Conservation (phyloP, 1,139 yeast genomes). For the Saccharomyces hybrid region DNA sequence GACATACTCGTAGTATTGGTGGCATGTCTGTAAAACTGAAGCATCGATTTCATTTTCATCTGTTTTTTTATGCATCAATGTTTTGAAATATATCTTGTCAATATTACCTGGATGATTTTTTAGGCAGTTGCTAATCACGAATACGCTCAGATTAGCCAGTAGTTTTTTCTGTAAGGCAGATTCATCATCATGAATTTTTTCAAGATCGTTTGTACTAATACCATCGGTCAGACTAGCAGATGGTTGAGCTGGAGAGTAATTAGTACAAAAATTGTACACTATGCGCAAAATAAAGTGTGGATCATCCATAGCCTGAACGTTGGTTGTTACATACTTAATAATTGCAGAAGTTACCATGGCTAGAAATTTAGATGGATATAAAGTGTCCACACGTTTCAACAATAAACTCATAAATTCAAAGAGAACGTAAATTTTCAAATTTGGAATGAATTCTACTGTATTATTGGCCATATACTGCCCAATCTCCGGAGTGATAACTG, state of each 20-base stretch:
- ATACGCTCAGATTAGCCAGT: slow-evolving; percentile 37
- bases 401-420: slow-evolving; percentile 53
- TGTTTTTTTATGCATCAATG: background rate
- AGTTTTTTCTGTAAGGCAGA: slow-evolving; percentile 38
- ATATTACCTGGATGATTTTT: slow-evolving; percentile 13
- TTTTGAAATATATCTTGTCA: slow-evolving; percentile 1
- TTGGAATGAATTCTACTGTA: slow-evolving; percentile 13
- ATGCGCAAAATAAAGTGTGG: slow-evolving; percentile 49
- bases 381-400: slow-evolving; percentile 42
- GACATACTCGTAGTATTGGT: background rate
- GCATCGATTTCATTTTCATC: slow-evolving; percentile 8
- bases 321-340: slow-evolving; percentile 41
- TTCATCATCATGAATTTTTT: slow-evolving; percentile 39
- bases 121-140: slow-evolving; percentile 38
- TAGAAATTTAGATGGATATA: slow-evolving; percentile 70
- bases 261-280: slow-evolving; percentile 56
- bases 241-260: slow-evolving; percentile 34
- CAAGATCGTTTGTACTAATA: slow-evolving; percentile 7
- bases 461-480: slow-evolving; percentile 5
- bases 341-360: slow-evolving; percentile 55
- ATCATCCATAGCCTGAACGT: slow-evolving; percentile 31
- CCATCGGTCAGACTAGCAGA: background rate
- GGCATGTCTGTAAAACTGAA: background rate
- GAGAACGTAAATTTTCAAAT: slow-evolving; percentile 51
- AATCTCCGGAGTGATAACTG: background rate